Percentiles rank a stretch among this genome's conserved stretches.
Evolutionary conservation across 768 basidiomycete species (phyloP).

Genomic region (Serendipita vermifera): DNA sequence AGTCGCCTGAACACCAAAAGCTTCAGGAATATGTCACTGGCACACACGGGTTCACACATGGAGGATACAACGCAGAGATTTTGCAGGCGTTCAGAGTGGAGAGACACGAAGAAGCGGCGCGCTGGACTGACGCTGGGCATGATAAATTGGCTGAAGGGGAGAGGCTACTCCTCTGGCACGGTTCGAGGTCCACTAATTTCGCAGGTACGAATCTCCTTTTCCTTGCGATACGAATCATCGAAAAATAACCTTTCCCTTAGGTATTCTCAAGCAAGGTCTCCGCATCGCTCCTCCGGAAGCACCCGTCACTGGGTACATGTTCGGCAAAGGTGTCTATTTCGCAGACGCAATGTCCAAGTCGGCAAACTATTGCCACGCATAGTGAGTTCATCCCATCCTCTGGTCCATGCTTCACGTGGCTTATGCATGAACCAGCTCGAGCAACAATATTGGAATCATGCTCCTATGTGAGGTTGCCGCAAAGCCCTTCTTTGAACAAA

Average conservation of each 20-base stretch:
- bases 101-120: constrained; percentile 29
- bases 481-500: constrained; percentile 40
- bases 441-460: constrained; percentile 39
- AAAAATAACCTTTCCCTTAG: constrained; percentile 18
- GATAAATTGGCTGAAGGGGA: constrained; percentile 35
- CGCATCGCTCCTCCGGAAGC: constrained; percentile 55
- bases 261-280: constrained; percentile 49
- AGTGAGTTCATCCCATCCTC: constrained; percentile 24
- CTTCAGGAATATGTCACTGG: constrained; percentile 38
- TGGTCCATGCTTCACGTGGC: neutral
- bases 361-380: constrained; percentile 41
- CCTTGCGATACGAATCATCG: neutral
- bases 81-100: constrained; percentile 42
- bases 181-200: constrained; percentile 50
- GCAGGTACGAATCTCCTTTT: constrained; percentile 21
- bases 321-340: constrained; percentile 54
- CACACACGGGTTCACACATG: constrained; percentile 45
- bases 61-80: constrained; percentile 31
- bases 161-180: constrained; percentile 49
- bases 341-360: constrained; percentile 44
- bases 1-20: constrained; percentile 34
- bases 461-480: constrained; percentile 49
- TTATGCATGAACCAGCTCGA: constrained; percentile 27
- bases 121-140: constrained; percentile 36
- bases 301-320: constrained; percentile 50